Conservation (phyloP, 768 basidiomycete species). For the Hericium rajendrae region DNA sequence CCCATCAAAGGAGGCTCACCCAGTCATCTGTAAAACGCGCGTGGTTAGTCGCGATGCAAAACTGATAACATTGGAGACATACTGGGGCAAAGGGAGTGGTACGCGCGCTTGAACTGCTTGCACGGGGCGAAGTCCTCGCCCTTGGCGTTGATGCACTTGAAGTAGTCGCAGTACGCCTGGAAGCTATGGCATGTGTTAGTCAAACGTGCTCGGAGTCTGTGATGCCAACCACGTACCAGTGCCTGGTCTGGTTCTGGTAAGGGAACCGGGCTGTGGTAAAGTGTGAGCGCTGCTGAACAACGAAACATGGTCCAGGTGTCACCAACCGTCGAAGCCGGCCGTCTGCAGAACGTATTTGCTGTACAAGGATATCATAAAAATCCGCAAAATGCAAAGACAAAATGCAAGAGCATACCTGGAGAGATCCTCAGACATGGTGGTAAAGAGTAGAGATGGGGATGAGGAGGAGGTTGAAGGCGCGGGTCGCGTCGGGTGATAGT, state of each 20-base stretch:
- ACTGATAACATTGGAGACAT: conserved; percentile 26
- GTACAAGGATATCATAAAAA: conserved; percentile 13
- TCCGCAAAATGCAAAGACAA: not conserved
- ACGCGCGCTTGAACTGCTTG: conserved; percentile 96
- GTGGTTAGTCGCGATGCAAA: conserved; percentile 1
- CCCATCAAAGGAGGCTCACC: conserved; percentile 34
- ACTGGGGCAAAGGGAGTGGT: conserved; percentile 97
- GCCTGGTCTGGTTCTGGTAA: conserved; percentile 89
- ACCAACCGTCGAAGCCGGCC: conserved; percentile 84
- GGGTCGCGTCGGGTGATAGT: conserved; percentile 1
- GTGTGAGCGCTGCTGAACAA: conserved; percentile 2
- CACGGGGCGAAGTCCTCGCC: conserved; percentile 98
- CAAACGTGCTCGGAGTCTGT: not conserved
- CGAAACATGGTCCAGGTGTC: conserved; percentile 1
- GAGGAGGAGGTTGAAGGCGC: conserved; percentile 22
- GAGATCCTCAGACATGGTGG: conserved; percentile 54
- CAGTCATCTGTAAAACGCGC: conserved; percentile 64
- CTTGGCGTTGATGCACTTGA: conserved; percentile 94
- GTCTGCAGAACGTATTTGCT: conserved; percentile 91
- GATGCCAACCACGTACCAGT: conserved; percentile 57
- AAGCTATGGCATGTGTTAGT: conserved; percentile 37
- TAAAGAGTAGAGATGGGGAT: conserved; percentile 7
- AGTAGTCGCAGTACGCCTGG: conserved; percentile 98
- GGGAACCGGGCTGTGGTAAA: conserved; percentile 65
- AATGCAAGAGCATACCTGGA: conserved; percentile 36